Evolutionary conservation across 2,329 filamentous ascomycete genomes (phyloP), one percentile per base, ranked within the genome.

Genomic region (Pseudopithomyces chartarum): DNA sequence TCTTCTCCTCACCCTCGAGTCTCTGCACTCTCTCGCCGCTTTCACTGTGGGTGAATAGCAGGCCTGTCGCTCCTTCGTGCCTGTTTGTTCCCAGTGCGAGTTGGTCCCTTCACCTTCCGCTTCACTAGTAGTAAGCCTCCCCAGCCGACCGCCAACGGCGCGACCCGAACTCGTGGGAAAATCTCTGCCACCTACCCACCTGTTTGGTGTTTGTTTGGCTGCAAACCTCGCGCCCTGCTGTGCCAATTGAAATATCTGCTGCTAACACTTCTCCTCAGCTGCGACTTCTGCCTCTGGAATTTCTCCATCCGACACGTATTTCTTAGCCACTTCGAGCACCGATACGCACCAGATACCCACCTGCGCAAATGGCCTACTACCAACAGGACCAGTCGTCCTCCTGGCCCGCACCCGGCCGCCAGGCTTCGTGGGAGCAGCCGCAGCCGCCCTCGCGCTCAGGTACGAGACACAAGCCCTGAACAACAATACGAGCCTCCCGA

Each of bases 361-460:
- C 40, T 52, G 54, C 52, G 55, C 59, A 52, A 63, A 90, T 90
- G 86, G 84, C 87, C 67, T 90, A 87, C 78, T 90, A 89, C 80
- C 87, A 90, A 75, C 87, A 90, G 75, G 84, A 86, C 72, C 84
- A 71, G 62, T 70, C 81, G 79, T 89, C 87, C 66, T 85, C 85
- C 64, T 82, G 84, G 57, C 81, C 86, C 60, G 83, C 84, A 61
- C 80, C 85, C 62, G 80, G 82, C 68, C 84, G 86, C 68, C 88
- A 90, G 79, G 76, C 84, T 20, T 87, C 86, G 44, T 91, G 89
- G 89, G 89, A 91, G 68, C 87, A 90, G 71, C 87, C 87, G 64
- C 84, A 84, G 57, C 88, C 88, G 60, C 88, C 88, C 38, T 89
- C 88, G 65, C 86, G 88, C 71, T 91, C 89, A 74, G 87, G 87